A percentile compares a stretch with the other conserved stretches of the same genome.
These are phyloP conservation scores for Tremellales sp. DNA, from an alignment of 1,284 basidiomycete species.

Conservation along the genomic window DNA sequence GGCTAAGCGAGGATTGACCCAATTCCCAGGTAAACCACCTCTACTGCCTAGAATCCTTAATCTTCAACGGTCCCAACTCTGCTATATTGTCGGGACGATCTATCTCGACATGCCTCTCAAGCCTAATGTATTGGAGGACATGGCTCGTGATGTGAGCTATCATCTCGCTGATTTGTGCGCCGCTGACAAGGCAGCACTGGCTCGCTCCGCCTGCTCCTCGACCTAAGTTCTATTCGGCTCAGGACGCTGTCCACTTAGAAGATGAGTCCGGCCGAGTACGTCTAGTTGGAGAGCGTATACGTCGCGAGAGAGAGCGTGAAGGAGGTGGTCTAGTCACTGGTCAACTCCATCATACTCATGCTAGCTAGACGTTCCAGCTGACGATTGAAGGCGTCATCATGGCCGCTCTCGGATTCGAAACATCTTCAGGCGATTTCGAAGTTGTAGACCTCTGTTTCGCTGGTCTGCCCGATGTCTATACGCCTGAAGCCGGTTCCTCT, in stretches of 20 bases:
- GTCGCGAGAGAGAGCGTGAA: constrained; percentile 48
- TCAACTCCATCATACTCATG: constrained; percentile 11
- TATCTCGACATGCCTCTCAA: constrained; percentile 99
- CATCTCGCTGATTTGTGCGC: neutral
- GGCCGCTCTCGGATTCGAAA: constrained; percentile 85
- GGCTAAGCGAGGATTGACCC: too few relatives aligned
- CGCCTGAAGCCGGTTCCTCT: constrained; percentile 27
- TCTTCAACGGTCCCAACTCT: constrained; percentile 74
- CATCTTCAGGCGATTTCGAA: constrained; percentile 83
- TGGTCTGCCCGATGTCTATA: constrained; percentile 65
- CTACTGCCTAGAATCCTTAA: constrained; percentile 83
- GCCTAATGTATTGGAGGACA: constrained; percentile 92
- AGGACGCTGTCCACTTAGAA: constrained; percentile 84
- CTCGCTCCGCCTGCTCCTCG: constrained; percentile 75
- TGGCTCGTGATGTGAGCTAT: constrained; percentile 76
- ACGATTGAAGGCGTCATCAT: constrained; percentile 69
- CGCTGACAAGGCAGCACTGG: constrained; percentile 61
- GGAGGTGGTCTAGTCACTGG: constrained; percentile 69
- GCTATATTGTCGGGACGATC: constrained; percentile 88
- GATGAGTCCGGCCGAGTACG: constrained; percentile 90
- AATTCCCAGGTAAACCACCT: constrained; percentile 60
- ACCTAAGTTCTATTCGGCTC: constrained; percentile 68
- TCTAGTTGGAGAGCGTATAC: constrained; percentile 67
- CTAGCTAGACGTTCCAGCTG: constrained; percentile 1
- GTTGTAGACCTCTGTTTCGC: constrained; percentile 86